Conservation (phyloP, 2,329 filamentous ascomycete genomes). For the Pseudofabraea citricarpa region DNA sequence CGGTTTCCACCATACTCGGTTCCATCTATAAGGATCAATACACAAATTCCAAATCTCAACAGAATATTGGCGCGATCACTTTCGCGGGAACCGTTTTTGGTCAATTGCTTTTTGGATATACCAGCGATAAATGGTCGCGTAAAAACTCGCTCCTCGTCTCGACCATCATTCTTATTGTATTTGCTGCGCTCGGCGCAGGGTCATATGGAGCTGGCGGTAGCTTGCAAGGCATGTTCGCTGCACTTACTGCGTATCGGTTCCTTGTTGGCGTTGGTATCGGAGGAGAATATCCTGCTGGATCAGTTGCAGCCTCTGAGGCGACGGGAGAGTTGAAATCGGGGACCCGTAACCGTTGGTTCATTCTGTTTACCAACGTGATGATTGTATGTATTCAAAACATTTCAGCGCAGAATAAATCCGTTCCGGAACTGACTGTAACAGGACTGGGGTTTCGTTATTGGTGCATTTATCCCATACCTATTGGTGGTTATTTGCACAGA, state of each 20-base stretch:
- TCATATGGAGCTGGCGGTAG: slow-evolving; percentile 71
- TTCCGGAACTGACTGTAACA: no score
- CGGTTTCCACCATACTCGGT: slow-evolving; percentile 72
- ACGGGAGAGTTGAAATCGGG: slow-evolving; percentile 77
- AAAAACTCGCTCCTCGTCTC: slow-evolving; percentile 77
- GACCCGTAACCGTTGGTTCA: slow-evolving; percentile 85
- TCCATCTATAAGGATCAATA: slow-evolving; percentile 68
- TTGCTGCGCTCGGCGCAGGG: slow-evolving; percentile 73
- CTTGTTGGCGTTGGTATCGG: slow-evolving; percentile 74
- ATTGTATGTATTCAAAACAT: no score
- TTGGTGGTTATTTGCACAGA: slow-evolving; percentile 48
- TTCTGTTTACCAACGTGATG: slow-evolving; percentile 83
- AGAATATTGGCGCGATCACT: slow-evolving; percentile 75
- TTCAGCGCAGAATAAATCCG: no score
- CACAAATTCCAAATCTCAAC: slow-evolving; percentile 59
- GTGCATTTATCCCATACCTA: slow-evolving; percentile 71
- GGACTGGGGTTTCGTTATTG: slow-evolving; percentile 77
- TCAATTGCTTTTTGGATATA: slow-evolving; percentile 74
- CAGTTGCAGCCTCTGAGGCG: slow-evolving; percentile 77
- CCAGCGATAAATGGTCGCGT: slow-evolving; percentile 79
- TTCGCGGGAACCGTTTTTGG: slow-evolving; percentile 85
- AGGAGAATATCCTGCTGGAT: slow-evolving; percentile 77
- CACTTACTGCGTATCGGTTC: slow-evolving; percentile 78
- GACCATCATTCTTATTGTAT: slow-evolving; percentile 78
- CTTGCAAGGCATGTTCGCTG: slow-evolving; percentile 67